Evolutionary conservation across 108 stramenopile species (phyloP).

Genomic region (Ochromonas danica): DNA sequence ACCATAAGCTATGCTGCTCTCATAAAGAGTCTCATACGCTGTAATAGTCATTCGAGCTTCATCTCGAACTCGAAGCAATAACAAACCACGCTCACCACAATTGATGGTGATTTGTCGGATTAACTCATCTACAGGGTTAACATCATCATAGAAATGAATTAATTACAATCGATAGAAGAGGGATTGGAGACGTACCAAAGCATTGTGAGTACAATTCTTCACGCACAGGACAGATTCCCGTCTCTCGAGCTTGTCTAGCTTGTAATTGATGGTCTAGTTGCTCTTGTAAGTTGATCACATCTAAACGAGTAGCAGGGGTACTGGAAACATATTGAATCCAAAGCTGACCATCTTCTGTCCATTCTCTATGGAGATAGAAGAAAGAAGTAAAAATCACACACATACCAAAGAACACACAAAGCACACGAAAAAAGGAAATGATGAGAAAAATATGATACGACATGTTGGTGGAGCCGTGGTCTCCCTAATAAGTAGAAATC

Average conservation of each 20-base stretch:
- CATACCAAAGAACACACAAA: neutral
- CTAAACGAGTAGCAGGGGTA: conserved; percentile 64
- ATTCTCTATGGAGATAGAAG: conserved; percentile 50
- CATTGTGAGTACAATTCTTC: conserved; percentile 70
- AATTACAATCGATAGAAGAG: neutral
- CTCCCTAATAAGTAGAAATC: too few species aligned
- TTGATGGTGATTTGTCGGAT: conserved; percentile 69
- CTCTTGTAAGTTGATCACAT: conserved; percentile 68
- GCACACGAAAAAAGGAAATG: too few species aligned
- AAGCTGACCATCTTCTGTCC: conserved; percentile 67
- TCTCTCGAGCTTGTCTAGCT: conserved; percentile 67
- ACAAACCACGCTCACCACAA: conserved; percentile 64
- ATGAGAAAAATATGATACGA: neutral
- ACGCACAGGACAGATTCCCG: conserved; percentile 67
- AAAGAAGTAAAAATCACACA: too few species aligned
- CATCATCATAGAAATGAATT: too few species aligned
- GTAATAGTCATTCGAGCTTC: conserved; percentile 69
- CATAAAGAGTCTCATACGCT: conserved; percentile 69
- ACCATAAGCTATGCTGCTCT: conserved; percentile 66
- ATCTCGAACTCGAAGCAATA: conserved; percentile 65
- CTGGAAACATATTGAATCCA: conserved; percentile 70
- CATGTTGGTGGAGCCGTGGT: neutral
- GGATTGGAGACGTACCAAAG: conserved; percentile 45
- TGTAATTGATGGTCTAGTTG: conserved; percentile 62
- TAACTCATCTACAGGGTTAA: conserved; percentile 61